These are phyloP conservation scores for Clonostachys rosea DNA, from an alignment of 2,329 filamentous ascomycete genomes.

Conservation along the genomic window DNA sequence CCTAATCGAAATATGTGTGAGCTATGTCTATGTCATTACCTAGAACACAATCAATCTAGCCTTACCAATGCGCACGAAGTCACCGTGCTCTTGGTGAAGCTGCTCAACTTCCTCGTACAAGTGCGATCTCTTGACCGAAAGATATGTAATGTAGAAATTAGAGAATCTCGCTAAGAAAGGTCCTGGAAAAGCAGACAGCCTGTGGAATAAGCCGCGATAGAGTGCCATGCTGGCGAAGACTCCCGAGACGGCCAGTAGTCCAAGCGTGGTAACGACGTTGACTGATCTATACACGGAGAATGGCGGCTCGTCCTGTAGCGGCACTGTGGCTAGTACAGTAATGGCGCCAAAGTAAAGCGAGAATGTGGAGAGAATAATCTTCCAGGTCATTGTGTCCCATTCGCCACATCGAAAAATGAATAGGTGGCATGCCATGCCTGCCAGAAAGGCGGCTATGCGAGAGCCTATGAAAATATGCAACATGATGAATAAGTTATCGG, in stretches of 20 bases:
- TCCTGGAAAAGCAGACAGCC: conserved; percentile 8
- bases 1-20: conserved; percentile 7
- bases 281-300: no score
- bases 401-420: conserved; percentile 14
- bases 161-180: conserved; percentile 8
- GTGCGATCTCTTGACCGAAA: conserved; percentile 10
- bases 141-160: conserved; percentile 12
- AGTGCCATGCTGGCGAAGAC: conserved; percentile 8
- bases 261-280: no score
- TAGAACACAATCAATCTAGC: background rate
- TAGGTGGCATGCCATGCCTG: background rate
- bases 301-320: conserved; percentile 8
- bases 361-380: no score
- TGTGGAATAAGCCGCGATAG: conserved; percentile 9
- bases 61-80: conserved; percentile 18
- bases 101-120: conserved; percentile 15
- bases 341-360: no score
- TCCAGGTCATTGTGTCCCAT: conserved; percentile 9
- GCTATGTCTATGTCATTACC: background rate
- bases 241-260: background rate
- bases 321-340: conserved; percentile 5
- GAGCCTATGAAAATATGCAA: conserved; percentile 4
- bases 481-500: background rate
- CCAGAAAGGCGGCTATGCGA: no score
- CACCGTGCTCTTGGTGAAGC: conserved; percentile 17